A percentile compares a stretch with the other conserved stretches of the same genome.
phyloP scores from a whole-genome alignment of 805 yeast genomes.

The Zygotorulaspora sp. region DNA sequence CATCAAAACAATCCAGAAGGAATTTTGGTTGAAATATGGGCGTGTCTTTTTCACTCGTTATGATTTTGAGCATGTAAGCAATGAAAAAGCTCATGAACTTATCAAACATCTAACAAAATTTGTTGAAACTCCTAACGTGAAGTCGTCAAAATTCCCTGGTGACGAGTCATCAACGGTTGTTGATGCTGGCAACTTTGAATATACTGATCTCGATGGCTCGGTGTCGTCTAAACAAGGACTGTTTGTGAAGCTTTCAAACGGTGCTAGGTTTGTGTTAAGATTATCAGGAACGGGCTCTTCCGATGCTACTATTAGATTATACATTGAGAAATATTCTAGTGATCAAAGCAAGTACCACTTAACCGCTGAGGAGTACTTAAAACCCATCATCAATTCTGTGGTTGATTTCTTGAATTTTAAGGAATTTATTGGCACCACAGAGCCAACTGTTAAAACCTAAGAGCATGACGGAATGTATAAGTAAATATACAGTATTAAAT shows the following conservation, averaged over 20 bases:
- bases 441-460: slow-evolving; percentile 89
- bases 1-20: slow-evolving; percentile 71
- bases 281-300: slow-evolving; percentile 96
- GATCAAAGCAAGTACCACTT: slow-evolving; percentile 48
- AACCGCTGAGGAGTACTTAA: slow-evolving; percentile 65
- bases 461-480: too few relatives aligned
- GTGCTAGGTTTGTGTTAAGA: slow-evolving; percentile 82
- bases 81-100: slow-evolving; percentile 69
- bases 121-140: slow-evolving; percentile 38
- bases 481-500: too few relatives aligned
- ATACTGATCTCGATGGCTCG: slow-evolving; percentile 92
- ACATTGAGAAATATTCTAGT: slow-evolving; percentile 74
- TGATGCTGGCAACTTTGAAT: slow-evolving; percentile 84
- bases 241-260: slow-evolving; percentile 72
- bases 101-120: slow-evolving; percentile 48
- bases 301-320: slow-evolving; percentile 93
- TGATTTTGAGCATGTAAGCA: slow-evolving; percentile 80
- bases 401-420: slow-evolving; percentile 66
- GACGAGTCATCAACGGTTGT: slow-evolving; percentile 48
- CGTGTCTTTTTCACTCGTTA: slow-evolving; percentile 96
- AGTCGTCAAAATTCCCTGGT: slow-evolving; percentile 50
- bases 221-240: slow-evolving; percentile 86
- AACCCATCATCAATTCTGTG: slow-evolving; percentile 56
- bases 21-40: slow-evolving; percentile 90
- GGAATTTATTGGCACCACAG: slow-evolving; percentile 70